These are phyloP conservation scores for Myxozyma nipponensis DNA, from an alignment of 805 yeast genomes.

Conservation along the genomic window DNA sequence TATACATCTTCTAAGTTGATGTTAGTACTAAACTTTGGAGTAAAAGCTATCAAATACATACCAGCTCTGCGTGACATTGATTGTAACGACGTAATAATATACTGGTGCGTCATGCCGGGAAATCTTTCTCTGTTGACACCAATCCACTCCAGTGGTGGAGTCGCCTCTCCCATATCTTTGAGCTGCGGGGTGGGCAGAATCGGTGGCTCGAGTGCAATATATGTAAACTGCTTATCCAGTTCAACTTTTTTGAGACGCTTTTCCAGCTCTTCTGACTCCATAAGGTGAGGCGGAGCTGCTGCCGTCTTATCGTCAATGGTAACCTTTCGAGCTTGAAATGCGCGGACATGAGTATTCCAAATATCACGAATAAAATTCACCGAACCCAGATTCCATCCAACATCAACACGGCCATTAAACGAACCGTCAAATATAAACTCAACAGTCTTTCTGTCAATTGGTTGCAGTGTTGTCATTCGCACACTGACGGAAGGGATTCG, in stretches of 20 bases:
- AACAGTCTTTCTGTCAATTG: conserved; percentile 47
- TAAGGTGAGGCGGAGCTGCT: conserved; percentile 27
- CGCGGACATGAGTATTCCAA: conserved; percentile 81
- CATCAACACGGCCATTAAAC: conserved; percentile 86
- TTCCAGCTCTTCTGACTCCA: conserved; percentile 38
- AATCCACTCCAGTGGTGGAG: conserved; percentile 98
- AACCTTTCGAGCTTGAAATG: conserved; percentile 59
- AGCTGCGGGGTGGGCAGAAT: conserved; percentile 84
- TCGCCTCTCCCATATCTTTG: conserved; percentile 90
- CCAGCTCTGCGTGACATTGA: conserved; percentile 66
- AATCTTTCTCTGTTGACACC: conserved; percentile 84
- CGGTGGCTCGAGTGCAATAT: conserved; percentile 68
- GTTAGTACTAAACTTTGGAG: neutral
- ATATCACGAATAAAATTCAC: conserved; percentile 85
- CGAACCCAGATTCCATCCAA: conserved; percentile 91
- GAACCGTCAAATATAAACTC: conserved; percentile 66
- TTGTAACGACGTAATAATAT: conserved; percentile 69
- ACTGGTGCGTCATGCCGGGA: conserved; percentile 83
- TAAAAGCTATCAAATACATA: conserved; percentile 5
- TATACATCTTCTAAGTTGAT: conserved; percentile 41
- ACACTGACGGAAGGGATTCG: conserved; percentile 72
- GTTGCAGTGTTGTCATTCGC: conserved; percentile 71
- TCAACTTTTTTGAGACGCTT: conserved; percentile 48
- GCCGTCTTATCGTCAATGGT: conserved; percentile 34
- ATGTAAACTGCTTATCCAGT: conserved; percentile 44